phyloP scores from a whole-genome alignment of 768 basidiomycete genomes.

The Dendrothele bispora region DNA sequence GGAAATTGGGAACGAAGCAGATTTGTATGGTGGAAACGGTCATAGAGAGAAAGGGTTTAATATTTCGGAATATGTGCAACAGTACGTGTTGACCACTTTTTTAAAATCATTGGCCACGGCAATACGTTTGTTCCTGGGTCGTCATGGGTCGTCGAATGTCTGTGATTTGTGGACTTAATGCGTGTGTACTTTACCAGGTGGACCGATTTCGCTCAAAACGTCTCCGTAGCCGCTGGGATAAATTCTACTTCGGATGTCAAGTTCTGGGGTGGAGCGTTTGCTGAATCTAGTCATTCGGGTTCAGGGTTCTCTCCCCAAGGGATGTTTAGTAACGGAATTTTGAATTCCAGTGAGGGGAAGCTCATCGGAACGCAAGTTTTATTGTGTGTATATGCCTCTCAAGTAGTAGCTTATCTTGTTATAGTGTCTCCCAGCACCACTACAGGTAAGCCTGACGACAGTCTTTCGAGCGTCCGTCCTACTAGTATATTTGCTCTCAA shows the following conservation, averaged over 20 bases:
- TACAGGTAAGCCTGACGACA: constrained; percentile 25
- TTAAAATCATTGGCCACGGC: background rate
- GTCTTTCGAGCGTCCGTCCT: constrained; percentile 1
- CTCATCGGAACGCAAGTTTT: constrained; percentile 51
- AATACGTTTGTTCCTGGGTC: constrained; percentile 1
- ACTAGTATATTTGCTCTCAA: constrained; percentile 34
- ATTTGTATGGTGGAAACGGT: constrained; percentile 31
- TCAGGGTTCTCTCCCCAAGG: constrained; percentile 62
- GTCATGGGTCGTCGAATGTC: too few relatives aligned
- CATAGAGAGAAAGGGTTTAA: constrained; percentile 24
- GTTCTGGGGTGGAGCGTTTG: constrained; percentile 29
- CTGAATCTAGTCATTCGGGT: constrained; percentile 41
- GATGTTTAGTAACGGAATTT: constrained; percentile 51
- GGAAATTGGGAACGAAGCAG: constrained; percentile 41
- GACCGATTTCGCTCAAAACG: constrained; percentile 49
- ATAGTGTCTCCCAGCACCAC: constrained; percentile 55
- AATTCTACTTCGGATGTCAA: constrained; percentile 25
- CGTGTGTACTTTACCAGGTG: constrained; percentile 38
- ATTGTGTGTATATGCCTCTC: background rate
- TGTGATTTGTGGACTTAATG: too few relatives aligned
- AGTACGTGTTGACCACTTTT: constrained; percentile 20
- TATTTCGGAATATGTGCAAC: constrained; percentile 24
- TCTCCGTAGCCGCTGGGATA: constrained; percentile 41
- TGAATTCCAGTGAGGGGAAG: constrained; percentile 45
- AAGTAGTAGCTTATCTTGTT: background rate